A percentile compares a stretch with the other conserved stretches of the same genome.
These are phyloP conservation scores for Wickerhamiella bombiphila DNA, from an alignment of 805 yeast genomes.

Conservation along the genomic window DNA sequence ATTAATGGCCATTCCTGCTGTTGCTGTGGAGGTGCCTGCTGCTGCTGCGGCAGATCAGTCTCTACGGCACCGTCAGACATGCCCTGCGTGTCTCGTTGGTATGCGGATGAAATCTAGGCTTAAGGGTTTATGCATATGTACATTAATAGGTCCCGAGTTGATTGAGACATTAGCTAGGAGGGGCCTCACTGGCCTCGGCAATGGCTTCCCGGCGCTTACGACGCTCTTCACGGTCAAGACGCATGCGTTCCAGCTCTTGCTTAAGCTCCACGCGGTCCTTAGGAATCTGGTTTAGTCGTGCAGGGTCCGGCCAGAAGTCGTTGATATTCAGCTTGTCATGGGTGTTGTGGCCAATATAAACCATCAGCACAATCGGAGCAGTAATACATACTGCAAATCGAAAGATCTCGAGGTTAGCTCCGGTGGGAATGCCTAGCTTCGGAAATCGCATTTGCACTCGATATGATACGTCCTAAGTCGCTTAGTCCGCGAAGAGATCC, in stretches of 20 bases:
- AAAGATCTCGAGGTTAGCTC: constrained; percentile 20
- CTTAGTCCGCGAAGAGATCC: neutral
- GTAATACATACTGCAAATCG: constrained; percentile 71
- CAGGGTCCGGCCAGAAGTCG: constrained; percentile 96
- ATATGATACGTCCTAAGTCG: constrained; percentile 2
- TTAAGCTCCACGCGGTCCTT: constrained; percentile 85
- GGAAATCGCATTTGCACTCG: no score
- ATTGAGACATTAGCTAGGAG: neutral
- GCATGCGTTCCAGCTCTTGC: constrained; percentile 80
- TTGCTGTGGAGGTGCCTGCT: constrained; percentile 2
- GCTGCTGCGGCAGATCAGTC: constrained; percentile 1
- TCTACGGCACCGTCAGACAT: neutral
- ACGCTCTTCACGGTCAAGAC: constrained; percentile 41
- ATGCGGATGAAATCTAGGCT: neutral
- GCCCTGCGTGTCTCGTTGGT: no score
- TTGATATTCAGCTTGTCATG: constrained; percentile 80
- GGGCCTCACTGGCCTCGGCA: neutral
- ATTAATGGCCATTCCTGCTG: constrained; percentile 25
- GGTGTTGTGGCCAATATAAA: constrained; percentile 81
- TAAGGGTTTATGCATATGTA: neutral
- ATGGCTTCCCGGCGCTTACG: constrained; percentile 4
- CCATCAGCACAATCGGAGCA: constrained; percentile 85
- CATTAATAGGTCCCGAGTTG: neutral
- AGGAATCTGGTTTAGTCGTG: constrained; percentile 77
- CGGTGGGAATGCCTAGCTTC: constrained; percentile 9